Conservation (phyloP, 2,329 filamentous ascomycete genomes). For the Hypoxylon sp. region DNA sequence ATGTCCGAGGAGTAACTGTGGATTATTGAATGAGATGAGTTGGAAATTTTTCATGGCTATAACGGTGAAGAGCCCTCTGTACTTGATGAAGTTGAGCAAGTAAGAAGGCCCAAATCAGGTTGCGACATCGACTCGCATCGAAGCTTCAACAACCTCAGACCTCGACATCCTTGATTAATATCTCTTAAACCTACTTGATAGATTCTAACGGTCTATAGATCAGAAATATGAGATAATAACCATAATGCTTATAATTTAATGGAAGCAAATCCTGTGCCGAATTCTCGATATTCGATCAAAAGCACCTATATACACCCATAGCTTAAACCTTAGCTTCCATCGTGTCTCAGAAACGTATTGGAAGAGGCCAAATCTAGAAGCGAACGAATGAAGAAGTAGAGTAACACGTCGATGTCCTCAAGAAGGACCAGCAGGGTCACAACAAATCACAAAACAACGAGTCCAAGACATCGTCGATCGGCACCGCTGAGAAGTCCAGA, state of each 20-base stretch:
- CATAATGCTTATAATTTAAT: too few species aligned
- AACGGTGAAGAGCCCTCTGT: neutral
- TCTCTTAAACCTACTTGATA: too few species aligned
- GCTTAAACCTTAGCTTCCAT: too few species aligned
- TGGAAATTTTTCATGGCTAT: neutral
- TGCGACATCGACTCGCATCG: neutral
- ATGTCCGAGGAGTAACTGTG: neutral
- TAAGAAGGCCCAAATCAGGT: neutral
- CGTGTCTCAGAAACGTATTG: too few species aligned
- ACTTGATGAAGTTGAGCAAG: neutral
- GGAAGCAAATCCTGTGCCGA: too few species aligned
- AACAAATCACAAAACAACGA: conserved; percentile 50
- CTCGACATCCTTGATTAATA: neutral
- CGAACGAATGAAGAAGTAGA: too few species aligned
- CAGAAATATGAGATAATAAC: too few species aligned
- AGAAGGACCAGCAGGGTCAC: conserved; percentile 64
- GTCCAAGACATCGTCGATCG: conserved; percentile 51
- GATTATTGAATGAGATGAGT: neutral
- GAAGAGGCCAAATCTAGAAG: too few species aligned
- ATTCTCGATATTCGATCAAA: too few species aligned
- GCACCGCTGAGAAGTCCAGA: conserved; percentile 71
- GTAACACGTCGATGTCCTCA: conserved; percentile 67
- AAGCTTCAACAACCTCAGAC: neutral
- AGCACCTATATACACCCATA: too few species aligned
- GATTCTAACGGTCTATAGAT: too few species aligned